Percentiles rank a stretch among this genome's conserved stretches.
phyloP scores from a whole-genome alignment of 495 filamentous ascomycete genomes.

The Staphylotrichum longicolle region DNA sequence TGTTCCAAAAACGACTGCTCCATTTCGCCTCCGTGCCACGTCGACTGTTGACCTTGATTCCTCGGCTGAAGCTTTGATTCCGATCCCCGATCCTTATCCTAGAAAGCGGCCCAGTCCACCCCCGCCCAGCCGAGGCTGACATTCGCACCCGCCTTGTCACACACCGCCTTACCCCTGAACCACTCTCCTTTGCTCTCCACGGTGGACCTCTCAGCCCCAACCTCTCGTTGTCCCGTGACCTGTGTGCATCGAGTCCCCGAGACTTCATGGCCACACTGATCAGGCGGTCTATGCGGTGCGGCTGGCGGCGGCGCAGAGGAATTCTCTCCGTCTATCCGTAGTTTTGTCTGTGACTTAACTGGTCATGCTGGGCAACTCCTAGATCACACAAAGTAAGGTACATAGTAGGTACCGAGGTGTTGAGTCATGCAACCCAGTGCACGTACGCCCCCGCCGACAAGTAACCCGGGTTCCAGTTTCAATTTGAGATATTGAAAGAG shows the following conservation, averaged over 20 bases:
- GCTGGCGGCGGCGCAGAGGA: too few relatives aligned
- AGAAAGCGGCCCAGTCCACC: neutral
- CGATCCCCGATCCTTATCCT: neutral
- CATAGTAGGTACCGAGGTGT: too few relatives aligned
- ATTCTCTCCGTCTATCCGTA: too few relatives aligned
- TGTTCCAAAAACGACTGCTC: conserved; percentile 11
- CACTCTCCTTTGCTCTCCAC: neutral
- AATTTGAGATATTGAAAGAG: too few relatives aligned
- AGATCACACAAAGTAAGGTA: too few relatives aligned
- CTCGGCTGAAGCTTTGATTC: conserved; percentile 5
- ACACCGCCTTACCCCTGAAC: conserved; percentile 4
- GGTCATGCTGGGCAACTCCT: too few relatives aligned
- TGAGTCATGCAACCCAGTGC: too few relatives aligned
- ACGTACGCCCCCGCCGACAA: too few relatives aligned
- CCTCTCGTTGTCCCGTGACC: neutral
- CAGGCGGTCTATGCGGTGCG: too few relatives aligned
- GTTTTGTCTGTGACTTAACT: too few relatives aligned
- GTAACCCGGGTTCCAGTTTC: too few relatives aligned
- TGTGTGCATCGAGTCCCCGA: neutral
- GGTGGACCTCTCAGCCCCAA: neutral
- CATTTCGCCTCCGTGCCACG: conserved; percentile 23
- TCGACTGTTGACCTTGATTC: conserved; percentile 5
- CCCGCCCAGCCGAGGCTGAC: conserved; percentile 10
- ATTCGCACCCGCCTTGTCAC: neutral
- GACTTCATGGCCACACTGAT: neutral